Conservation (phyloP, 2,329 filamentous ascomycete genomes). For the Elsinoe batatas region DNA sequence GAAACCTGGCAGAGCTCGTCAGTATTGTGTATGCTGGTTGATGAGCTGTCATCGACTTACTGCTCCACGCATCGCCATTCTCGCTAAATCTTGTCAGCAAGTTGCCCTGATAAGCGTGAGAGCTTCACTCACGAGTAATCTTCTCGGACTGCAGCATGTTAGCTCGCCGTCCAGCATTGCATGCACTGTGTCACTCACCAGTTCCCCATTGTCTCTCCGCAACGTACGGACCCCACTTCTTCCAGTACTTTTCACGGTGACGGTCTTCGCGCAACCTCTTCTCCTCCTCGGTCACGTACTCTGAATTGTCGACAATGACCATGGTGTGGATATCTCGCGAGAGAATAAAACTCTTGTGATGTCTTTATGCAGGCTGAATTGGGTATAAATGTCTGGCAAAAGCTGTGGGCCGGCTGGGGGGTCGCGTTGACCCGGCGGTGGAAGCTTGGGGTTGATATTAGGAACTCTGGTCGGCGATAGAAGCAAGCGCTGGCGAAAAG, state of each 20-base stretch:
- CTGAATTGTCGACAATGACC: constrained; percentile 82
- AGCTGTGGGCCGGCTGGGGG: background rate
- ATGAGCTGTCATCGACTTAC: constrained; percentile 44
- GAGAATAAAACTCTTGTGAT: background rate
- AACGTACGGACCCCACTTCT: constrained; percentile 93
- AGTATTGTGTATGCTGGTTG: background rate
- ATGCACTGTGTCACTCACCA: constrained; percentile 43
- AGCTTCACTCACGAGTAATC: constrained; percentile 62
- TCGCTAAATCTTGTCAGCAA: constrained; percentile 44
- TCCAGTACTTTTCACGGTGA: constrained; percentile 84
- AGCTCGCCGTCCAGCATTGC: constrained; percentile 18
- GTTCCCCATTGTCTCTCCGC: constrained; percentile 94
- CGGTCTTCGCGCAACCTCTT: constrained; percentile 78
- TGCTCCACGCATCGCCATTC: constrained; percentile 87
- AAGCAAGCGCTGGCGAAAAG: background rate
- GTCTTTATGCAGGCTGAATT: background rate
- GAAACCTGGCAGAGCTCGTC: constrained; percentile 56
- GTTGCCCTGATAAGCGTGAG: constrained; percentile 9
- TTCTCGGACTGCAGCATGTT: constrained; percentile 58
- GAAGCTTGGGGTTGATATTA: constrained; percentile 7
- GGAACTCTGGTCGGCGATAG: background rate
- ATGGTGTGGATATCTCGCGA: constrained; percentile 39
- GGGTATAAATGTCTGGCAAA: background rate
- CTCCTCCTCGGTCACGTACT: constrained; percentile 84
- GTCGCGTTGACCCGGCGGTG: background rate